Evolutionary conservation across 768 basidiomycete species (phyloP).

Genomic region (Trametes meyenii): DNA sequence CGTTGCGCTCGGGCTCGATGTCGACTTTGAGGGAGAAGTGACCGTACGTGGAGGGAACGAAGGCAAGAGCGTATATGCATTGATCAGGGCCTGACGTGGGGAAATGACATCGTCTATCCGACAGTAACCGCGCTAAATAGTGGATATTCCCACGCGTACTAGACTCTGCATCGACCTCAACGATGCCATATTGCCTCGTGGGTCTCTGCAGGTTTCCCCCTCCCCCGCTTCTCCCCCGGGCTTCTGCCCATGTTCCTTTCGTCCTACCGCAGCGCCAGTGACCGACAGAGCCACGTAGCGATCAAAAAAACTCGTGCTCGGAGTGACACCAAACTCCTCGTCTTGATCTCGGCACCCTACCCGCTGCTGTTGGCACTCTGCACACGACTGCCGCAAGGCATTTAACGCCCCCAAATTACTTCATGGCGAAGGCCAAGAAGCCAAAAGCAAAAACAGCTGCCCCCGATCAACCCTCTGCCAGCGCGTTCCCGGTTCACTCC

Average conservation of each 20-base stretch:
- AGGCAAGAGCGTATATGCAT: neutral
- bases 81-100: neutral
- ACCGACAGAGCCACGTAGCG: neutral
- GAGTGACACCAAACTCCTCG: neutral
- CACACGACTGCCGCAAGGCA: conserved; percentile 14
- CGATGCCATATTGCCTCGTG: conserved; percentile 4
- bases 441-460: conserved; percentile 11
- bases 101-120: conserved; percentile 10
- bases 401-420: conserved; percentile 8
- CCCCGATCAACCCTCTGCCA: conserved; percentile 10
- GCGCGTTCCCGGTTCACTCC: conserved; percentile 1
- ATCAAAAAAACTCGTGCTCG: neutral
- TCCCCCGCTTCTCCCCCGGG: neutral
- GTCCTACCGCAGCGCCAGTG: neutral
- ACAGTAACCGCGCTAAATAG: conserved; percentile 1
- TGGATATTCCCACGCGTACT: conserved; percentile 12
- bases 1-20: neutral
- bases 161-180: neutral
- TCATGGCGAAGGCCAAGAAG: conserved; percentile 23
- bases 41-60: neutral
- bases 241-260: neutral
- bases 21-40: neutral
- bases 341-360: neutral
- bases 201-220: neutral
- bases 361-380: neutral